Evolutionary conservation across 768 basidiomycete species (phyloP), one percentile per base, ranked within the genome.

Genomic region (Mrakia frigida): DNA sequence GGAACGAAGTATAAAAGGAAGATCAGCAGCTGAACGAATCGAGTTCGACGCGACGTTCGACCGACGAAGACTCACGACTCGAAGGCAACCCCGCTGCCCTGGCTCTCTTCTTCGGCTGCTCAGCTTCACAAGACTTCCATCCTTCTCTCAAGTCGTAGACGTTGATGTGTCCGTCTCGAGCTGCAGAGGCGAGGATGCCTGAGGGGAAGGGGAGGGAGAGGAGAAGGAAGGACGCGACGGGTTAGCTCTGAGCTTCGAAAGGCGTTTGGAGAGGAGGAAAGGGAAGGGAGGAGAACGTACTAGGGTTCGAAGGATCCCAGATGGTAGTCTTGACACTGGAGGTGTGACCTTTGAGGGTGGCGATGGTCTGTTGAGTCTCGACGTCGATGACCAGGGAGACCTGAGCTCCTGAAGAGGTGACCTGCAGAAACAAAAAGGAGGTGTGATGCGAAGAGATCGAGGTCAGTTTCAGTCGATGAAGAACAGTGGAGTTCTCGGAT

Each of bases 361-460:
- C 78, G 16, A 79, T 31, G 43, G 73, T 73, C 0, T 61, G 23
- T 7, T 76, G 77, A 1, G 79, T 81, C 39, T 76, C 78, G n/a
- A 76, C 77, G 63, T 83, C 80, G 50, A 76, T 69, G 9, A 83
- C 46, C 10, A 68, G 71, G 14, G 80, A 74, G 16, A 78, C 79
- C 39, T 81, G 81, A 56, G 81, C 82, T 6, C 82, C 82, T 31
- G 79, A 79, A 0, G 82, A 80, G 13, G 81, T 83, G 2, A 81
- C 81, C 81, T 82, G 74, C 13, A 13, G 0, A 23, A 14, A 14
- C 0, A n/a, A 6, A 11, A n/a, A 1, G 18, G 31, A n/a, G 21
- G n/a, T n/a, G 39, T 0, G n/a, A 7, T 14, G 3, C 9, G 21
- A 35, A 3, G 46, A 2, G 46, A 50, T 6, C 39, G 11, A 41